Base-by-base conservation (phyloP, 2,329 filamentous ascomycete species). In the Xylaria sp. region DNA sequence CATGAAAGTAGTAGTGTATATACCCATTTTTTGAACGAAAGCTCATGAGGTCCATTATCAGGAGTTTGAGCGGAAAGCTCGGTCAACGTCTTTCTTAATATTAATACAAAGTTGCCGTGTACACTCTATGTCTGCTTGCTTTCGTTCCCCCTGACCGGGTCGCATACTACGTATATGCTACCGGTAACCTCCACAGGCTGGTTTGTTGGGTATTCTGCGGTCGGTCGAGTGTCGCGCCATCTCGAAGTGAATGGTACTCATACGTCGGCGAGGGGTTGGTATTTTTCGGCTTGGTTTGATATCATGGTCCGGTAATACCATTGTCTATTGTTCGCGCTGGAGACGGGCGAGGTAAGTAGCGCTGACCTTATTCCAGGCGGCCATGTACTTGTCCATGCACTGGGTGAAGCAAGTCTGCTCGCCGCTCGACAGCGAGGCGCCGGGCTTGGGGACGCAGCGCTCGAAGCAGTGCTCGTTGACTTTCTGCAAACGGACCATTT, bases 311-410 rank as follows among this genome's bases (percentile, higher is more conserved):
- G 18, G 13, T 34, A 13, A 42, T 13, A 13, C 4, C 13, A 51
- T 44, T 37, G n/a, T 54, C 52, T 58, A 65, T 30, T 59, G 77
- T 76, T 87, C 86, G 65, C 80, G 79, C 74, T 87, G 84, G 75
- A 85, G 74, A 67, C 83, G 80, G 63, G 75, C 75, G 69, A 91
- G 83, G 73, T 91, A 91, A 47, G 86, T 80, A 52, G 80, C 75
- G 77, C 86, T 89, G 70, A 90, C 86, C 64, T 82, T 78, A 76
- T 92, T 92, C 90, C 90, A 93, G 9, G 88, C 83, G 37, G 81
- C 77, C 80, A 92, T 90, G 80, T 92, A 93, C 76, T 92, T 92
- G 69, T 92, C 89, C 84, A 92, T 90, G 79, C 90, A 93, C 62
- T 82, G 80, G 18, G 83, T 89, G 70, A 90, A 81, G 78, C 90